Evolutionary conservation across 768 basidiomycete genomes (phyloP), one percentile per base, ranked within the genome.

Genomic region (Leccinum incarnatum): DNA sequence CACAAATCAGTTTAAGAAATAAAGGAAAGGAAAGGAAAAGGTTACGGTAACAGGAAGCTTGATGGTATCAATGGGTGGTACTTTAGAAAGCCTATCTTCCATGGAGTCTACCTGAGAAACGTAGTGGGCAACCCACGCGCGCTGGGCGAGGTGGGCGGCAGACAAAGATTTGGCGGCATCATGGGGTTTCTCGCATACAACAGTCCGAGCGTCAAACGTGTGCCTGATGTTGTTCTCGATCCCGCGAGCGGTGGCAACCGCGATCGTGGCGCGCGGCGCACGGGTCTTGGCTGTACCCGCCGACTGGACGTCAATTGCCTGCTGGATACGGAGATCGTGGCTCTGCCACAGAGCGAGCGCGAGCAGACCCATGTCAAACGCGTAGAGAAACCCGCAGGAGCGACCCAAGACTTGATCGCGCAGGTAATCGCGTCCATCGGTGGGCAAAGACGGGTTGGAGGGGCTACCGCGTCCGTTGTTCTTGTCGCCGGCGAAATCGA

Each of bases 391-490:
- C 17, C 72, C 72, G 50, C 56, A 55, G 19, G 65, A 34, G 21
- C 72, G 72, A 47, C 63, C 56, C n/a, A 73, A 60, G 62, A 73
- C 67, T 53, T 69, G 57, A 56, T 73, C 70, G 21, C 64, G 51
- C 27, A 73, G 62, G 51, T 71, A 74, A 59, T 65, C 67, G 17
- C 64, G 63, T 2, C 72, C 72, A 9, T 48, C 27, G n/a, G 64
- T 56, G 30, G 53, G 51, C 54, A 58, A 49, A 48, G 67, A 61
- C 6, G 64, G 9, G 4, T 60, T n/a, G 2, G 72, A 59, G 3
- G 67, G 57, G 5, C 48, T 63, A 69, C 29, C 73, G 68, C 70
- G 72, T 66, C 57, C 69, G 72, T 74, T 74, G 72, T 70, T 68
- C 71, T 72, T 74, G 62, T 62, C 60, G 2, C 57, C 55, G 2